phyloP scores from a whole-genome alignment of 192 early-diverging fungal genomes.

The Diversispora eburnea region DNA sequence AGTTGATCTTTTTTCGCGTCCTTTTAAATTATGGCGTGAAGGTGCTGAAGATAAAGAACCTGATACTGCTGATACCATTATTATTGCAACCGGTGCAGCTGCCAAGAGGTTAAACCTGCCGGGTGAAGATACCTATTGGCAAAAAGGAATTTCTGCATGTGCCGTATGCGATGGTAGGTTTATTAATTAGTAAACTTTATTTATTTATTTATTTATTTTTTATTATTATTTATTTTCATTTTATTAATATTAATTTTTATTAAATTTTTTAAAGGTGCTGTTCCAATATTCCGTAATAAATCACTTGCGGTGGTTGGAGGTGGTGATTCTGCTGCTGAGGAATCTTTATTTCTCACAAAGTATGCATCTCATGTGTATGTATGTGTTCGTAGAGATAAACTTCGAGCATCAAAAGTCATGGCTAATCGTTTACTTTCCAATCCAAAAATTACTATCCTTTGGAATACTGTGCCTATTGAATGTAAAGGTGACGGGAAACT shows the following conservation, averaged over 20 bases:
- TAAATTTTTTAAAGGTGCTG: conserved; percentile 53
- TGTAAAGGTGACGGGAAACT: conserved; percentile 84
- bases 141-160: conserved; percentile 98
- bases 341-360: conserved; percentile 95
- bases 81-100: conserved; percentile 98
- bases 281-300: conserved; percentile 95
- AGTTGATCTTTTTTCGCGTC: conserved; percentile 75
- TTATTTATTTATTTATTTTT: background rate
- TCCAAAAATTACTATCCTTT: conserved; percentile 91
- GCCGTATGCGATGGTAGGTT: conserved; percentile 87
- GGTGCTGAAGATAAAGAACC: conserved; percentile 64
- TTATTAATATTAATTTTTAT: background rate
- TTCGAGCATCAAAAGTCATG: conserved; percentile 98
- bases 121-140: conserved; percentile 94
- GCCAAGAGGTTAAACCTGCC: conserved; percentile 87
- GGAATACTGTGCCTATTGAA: conserved; percentile 82
- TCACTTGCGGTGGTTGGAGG: conserved; percentile 94
- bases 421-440: conserved; percentile 77
- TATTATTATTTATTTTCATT: background rate
- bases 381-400: conserved; percentile 89
- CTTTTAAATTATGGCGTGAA: conserved; percentile 88
- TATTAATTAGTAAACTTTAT: background rate
- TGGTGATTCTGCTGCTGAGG: conserved; percentile 95
- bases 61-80: conserved; percentile 77
- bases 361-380: conserved; percentile 95